Percentiles rank a stretch among this genome's conserved stretches.
Conservation (phyloP, 345 rosid genomes). For the Aquilaria sinensis region DNA sequence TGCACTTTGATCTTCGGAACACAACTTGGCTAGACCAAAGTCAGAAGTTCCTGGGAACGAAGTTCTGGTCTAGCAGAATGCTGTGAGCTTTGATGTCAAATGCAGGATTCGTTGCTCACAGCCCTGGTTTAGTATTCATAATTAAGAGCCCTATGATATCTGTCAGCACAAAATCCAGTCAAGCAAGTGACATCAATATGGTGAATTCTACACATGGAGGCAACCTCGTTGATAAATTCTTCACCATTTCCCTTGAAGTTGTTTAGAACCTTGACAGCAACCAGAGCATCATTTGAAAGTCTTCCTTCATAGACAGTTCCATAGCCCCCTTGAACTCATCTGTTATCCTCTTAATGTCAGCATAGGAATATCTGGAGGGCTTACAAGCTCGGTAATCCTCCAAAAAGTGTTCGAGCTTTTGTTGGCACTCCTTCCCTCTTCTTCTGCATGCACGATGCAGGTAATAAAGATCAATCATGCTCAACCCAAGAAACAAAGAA, state of each 20-base stretch:
- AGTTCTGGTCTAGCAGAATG: conserved; percentile 15
- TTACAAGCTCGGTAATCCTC: conserved; percentile 16
- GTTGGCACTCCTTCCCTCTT: conserved; percentile 4
- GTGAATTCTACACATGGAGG: conserved; percentile 20
- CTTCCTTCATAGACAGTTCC: conserved; percentile 24
- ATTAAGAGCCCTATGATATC: conserved; percentile 8
- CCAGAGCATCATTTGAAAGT: conserved; percentile 13
- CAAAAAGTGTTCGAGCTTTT: conserved; percentile 15
- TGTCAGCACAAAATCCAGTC: conserved; percentile 18
- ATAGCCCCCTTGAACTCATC: conserved; percentile 11
- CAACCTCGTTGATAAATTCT: conserved; percentile 23
- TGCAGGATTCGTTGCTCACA: conserved; percentile 17
- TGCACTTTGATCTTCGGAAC: conserved; percentile 6
- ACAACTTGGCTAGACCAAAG: conserved; percentile 16
- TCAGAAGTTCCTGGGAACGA: conserved; percentile 12
- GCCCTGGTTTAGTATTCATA: conserved; percentile 20
- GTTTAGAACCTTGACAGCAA: conserved; percentile 25
- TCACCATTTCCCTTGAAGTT: conserved; percentile 13
- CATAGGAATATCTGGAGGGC: conserved; percentile 14
- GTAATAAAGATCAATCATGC: not conserved
- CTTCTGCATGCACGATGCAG: not conserved
- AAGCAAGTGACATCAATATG: conserved; percentile 15
- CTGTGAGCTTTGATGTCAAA: conserved; percentile 14
- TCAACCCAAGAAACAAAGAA: no score
- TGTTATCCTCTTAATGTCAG: conserved; percentile 7